Percentiles rank a stretch among this genome's conserved stretches.
Evolutionary conservation across 495 filamentous ascomycete genomes (phyloP).

Genomic region (Antarctomyces pellizariae): DNA sequence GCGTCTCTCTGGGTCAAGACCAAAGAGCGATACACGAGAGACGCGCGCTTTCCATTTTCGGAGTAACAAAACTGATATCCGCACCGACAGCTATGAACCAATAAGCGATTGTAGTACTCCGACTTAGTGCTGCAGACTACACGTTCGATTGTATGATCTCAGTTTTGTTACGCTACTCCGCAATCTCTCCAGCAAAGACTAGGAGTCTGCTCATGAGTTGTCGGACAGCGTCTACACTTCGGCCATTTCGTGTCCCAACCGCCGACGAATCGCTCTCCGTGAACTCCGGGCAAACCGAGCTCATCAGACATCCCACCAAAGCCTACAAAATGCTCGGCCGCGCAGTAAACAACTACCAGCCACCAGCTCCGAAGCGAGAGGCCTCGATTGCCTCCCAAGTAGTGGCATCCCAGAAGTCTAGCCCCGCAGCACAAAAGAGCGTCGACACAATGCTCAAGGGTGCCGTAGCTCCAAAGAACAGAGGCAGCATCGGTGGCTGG

Average conservation of each 20-base stretch:
- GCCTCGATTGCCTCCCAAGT: constrained; percentile 12
- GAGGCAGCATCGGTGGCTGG: constrained; percentile 7
- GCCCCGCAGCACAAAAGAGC: constrained; percentile 9
- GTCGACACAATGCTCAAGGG: constrained; percentile 7
- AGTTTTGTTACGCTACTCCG: constrained; percentile 7
- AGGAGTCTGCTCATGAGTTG: constrained; percentile 7
- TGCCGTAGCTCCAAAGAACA: constrained; percentile 7
- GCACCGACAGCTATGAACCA: no score
- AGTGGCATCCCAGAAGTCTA: constrained; percentile 11
- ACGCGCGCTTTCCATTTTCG: no score
- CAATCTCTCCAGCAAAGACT: constrained; percentile 7
- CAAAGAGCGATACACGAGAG: no score
- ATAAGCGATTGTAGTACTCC: no score
- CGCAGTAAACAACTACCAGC: constrained; percentile 14
- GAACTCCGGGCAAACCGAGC: constrained; percentile 6
- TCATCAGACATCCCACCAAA: constrained; percentile 8
- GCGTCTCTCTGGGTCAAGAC: no score
- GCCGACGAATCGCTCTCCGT: constrained; percentile 5
- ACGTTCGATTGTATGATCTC: constrained; percentile 10
- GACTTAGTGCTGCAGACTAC: no score
- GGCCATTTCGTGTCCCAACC: background rate
- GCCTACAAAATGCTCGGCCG: constrained; percentile 18
- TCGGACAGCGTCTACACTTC: constrained; percentile 6
- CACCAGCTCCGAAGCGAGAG: constrained; percentile 8
- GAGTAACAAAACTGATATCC: no score